A percentile compares a stretch with the other conserved stretches of the same genome.
Conservation (phyloP, 73 alveolate genomes). For the Paramecium caudatum region DNA sequence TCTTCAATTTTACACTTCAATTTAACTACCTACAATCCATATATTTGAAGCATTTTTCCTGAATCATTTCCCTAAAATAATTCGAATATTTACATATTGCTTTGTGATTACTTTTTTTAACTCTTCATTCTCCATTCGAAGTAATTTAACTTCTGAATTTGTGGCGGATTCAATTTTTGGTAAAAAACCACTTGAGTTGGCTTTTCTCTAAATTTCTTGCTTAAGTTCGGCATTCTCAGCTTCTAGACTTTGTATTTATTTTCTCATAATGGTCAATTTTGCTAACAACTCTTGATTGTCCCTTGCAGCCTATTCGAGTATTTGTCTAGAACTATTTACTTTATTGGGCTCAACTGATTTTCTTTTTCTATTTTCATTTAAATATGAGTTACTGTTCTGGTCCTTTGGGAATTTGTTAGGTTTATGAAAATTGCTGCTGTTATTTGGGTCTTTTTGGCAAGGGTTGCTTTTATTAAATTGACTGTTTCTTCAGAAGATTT, state of each 20-base stretch:
- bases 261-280: not conserved
- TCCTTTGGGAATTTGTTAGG: not conserved
- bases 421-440: not conserved
- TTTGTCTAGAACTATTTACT: not conserved
- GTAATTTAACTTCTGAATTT: slow-evolving; percentile 7
- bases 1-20: slow-evolving; percentile 55
- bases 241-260: not conserved
- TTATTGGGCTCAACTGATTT: slow-evolving; percentile 51
- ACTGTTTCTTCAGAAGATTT: not conserved
- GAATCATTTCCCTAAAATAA: slow-evolving; percentile 20
- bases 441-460: too few species aligned
- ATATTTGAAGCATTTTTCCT: slow-evolving; percentile 15
- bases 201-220: slow-evolving; percentile 16
- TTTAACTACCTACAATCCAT: slow-evolving; percentile 53
- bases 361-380: not conserved
- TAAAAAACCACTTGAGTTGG: not conserved
- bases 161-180: not conserved
- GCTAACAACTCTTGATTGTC: slow-evolving; percentile 42
- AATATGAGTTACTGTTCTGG: not conserved
- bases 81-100: not conserved
- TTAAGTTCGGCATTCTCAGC: slow-evolving; percentile 42
- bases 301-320: slow-evolving; percentile 37
- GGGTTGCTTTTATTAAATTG: too few species aligned
- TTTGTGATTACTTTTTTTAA: slow-evolving; percentile 28
- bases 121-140: slow-evolving; percentile 55